Base-by-base conservation (phyloP, 164 flowering plant species). In the Dillenia turbinata region DNA sequence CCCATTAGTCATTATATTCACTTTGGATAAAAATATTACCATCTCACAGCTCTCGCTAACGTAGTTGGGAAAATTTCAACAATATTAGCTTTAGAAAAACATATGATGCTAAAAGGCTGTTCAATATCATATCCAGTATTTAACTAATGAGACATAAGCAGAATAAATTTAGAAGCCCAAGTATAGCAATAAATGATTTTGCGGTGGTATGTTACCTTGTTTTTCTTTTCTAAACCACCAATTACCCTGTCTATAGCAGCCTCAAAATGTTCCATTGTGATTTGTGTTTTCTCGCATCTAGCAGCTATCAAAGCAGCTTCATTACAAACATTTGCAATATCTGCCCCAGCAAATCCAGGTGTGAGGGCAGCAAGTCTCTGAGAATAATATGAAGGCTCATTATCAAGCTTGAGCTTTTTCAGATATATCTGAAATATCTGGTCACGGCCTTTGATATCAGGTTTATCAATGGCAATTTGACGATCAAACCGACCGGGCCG, bases 151-250 rank as follows among this genome's bases (percentile, higher is more conserved):
- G 40, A 33, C 40, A 19, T 19, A 33, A 33, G 40, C 40, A 33
- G 5, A 33, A 33, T 33, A 6, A 33, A 33, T 33, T 33, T 33
- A 33, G 40, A 33, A 5, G 6, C 40, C 40, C 5, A 33, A 33
- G 40, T 33, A 33, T 6, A 33, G 40, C 7, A 33, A 33, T 6
- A 33, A 33, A 33, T 33, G 40, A 4, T 33, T 33, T 33, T 4
- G 40, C 40, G 6, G 40, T 33, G 40, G 40, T 33, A 33, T 5
- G 10, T 52, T 77, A 88, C 96, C 96, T 70, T 85, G 75, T 84
- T 87, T 70, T 83, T 92, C 87, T 90, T 90, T 79, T 92, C 96
- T 70, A 90, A 68, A 63, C 97, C 97, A 69, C 96, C 97, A 64
- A 90, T 90, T 19, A 92, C 64, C 66, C 93, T 77, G 70, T 88